Evolutionary conservation across 257 asterid genomes (phyloP).

Genomic region (Thymus mandschuricus): DNA sequence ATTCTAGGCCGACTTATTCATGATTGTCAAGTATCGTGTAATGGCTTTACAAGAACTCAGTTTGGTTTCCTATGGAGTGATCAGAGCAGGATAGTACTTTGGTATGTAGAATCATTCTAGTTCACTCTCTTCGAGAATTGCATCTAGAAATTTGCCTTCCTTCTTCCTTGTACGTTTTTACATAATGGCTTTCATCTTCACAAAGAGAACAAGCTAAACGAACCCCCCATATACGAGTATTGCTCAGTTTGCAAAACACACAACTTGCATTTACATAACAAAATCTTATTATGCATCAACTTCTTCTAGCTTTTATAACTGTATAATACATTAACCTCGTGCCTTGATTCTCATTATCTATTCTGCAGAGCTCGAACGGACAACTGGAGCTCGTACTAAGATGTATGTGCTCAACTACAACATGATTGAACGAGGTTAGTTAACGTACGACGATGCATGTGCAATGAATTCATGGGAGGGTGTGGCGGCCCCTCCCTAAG

Average conservation of each 20-base stretch:
- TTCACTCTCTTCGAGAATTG: constrained; percentile 6
- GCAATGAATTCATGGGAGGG: constrained; percentile 14
- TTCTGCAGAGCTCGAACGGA: neutral
- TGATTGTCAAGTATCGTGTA: no score
- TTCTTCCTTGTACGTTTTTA: no score
- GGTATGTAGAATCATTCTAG: no score
- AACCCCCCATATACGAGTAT: constrained; percentile 42
- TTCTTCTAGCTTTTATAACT: neutral
- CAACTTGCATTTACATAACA: constrained; percentile 39
- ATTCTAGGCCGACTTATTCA: no score
- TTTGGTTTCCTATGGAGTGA: no score
- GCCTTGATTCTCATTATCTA: neutral
- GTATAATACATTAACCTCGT: neutral
- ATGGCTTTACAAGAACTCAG: no score
- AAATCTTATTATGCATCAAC: neutral
- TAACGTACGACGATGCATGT: neutral
- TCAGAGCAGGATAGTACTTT: no score
- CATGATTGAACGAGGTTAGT: constrained; percentile 8
- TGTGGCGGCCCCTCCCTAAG: no score
- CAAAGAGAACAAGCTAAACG: constrained; percentile 44
- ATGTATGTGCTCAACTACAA: neutral
- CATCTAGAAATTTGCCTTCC: no score
- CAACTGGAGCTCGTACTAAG: neutral
- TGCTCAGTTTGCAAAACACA: neutral
- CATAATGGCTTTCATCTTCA: constrained; percentile 50